Evolutionary conservation across 768 basidiomycete species (phyloP).

Genomic region (Lentinula detonsa): DNA sequence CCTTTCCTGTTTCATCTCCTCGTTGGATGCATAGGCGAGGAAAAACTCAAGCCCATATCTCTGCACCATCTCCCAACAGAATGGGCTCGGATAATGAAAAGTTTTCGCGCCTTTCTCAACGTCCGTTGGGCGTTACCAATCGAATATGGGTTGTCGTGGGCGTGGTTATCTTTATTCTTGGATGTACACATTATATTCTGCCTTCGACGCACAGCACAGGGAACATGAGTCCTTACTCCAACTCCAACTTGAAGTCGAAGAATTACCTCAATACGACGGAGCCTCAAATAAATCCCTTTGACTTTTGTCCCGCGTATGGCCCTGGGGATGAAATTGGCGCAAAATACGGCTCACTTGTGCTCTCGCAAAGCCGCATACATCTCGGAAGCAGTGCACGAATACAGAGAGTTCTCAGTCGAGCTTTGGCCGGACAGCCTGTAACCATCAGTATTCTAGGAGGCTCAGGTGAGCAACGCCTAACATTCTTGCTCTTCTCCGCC

Average conservation of each 20-base stretch:
- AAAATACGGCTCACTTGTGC: constrained; percentile 70
- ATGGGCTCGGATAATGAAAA: constrained; percentile 49
- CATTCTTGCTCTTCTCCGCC: neutral
- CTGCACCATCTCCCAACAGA: constrained; percentile 34
- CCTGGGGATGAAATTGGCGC: constrained; percentile 73
- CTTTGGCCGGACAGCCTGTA: constrained; percentile 77
- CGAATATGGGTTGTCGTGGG: constrained; percentile 62
- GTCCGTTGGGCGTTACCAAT: constrained; percentile 57
- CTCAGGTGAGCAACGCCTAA: constrained; percentile 54
- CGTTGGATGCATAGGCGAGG: constrained; percentile 51
- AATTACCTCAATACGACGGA: constrained; percentile 75
- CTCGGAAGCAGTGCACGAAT: constrained; percentile 76
- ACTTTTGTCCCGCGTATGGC: constrained; percentile 87
- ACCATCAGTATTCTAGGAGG: constrained; percentile 90
- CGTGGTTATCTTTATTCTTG: constrained; percentile 47
- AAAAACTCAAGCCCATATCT: constrained; percentile 51
- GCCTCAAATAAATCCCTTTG: constrained; percentile 66
- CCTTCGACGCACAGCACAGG: constrained; percentile 27
- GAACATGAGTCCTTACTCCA: constrained; percentile 25
- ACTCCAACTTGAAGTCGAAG: constrained; percentile 54
- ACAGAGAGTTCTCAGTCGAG: constrained; percentile 78
- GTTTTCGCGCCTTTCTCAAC: constrained; percentile 46
- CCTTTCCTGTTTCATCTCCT: neutral
- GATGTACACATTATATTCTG: constrained; percentile 51
- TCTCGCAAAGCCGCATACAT: constrained; percentile 73